A percentile compares a stretch with the other conserved stretches of the same genome.
Conservation (phyloP, 169 alveolate species). For the Condylostoma magnum region DNA sequence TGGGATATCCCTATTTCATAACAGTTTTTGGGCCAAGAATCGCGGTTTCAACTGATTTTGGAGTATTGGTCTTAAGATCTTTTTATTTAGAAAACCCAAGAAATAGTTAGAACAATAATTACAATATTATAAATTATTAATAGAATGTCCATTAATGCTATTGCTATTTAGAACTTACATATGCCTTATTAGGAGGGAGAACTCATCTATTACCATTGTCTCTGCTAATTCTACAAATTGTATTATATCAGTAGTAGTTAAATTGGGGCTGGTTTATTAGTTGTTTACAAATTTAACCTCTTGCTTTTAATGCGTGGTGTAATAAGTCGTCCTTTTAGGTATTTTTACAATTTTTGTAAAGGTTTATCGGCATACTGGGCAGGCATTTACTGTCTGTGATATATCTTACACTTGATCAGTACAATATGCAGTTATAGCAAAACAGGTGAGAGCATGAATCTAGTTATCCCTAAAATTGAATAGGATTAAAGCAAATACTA, state of each 20-base stretch:
- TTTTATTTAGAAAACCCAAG: background rate
- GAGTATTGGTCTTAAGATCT: conserved; percentile 25
- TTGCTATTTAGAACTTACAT: too few species aligned
- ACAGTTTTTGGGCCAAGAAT: conserved; percentile 23
- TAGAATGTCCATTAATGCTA: too few species aligned
- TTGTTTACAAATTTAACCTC: too few species aligned
- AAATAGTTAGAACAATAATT: too few species aligned
- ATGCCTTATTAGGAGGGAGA: too few species aligned
- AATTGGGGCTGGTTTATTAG: too few species aligned
- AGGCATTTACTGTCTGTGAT: conserved; percentile 16
- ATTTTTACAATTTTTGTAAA: conserved; percentile 1
- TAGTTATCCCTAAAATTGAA: conserved; percentile 11
- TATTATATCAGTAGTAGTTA: too few species aligned
- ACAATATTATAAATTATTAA: too few species aligned
- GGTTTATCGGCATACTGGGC: conserved; percentile 15
- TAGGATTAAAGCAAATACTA: background rate
- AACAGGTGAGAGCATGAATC: conserved; percentile 18
- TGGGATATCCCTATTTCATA: conserved; percentile 27
- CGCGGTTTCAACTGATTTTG: conserved; percentile 29
- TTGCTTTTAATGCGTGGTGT: too few species aligned
- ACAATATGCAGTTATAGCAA: conserved; percentile 20
- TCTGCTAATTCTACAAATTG: too few species aligned
- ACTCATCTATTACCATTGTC: too few species aligned
- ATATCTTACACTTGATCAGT: conserved; percentile 2
- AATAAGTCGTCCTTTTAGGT: background rate